Conservation (phyloP, 1,284 basidiomycete genomes). For the Cutaneotrichosporon sp. region DNA sequence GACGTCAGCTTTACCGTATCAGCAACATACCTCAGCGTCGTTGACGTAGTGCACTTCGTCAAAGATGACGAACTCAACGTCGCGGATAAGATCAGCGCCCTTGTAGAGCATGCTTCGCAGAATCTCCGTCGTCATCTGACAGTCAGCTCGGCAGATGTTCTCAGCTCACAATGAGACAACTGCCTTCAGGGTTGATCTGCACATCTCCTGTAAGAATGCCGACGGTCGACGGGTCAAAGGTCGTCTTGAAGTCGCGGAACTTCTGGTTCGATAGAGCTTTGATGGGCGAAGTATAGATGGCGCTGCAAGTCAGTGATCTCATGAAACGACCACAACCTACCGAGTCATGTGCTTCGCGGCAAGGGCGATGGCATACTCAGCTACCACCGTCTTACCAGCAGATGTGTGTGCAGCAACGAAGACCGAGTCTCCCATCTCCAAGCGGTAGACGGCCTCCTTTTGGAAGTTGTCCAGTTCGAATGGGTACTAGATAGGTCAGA, state of each 20-base stretch:
- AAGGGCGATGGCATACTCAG: constrained; percentile 96
- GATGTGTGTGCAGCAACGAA: constrained; percentile 98
- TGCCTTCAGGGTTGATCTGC: constrained; percentile 97
- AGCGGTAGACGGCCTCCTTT: constrained; percentile 96
- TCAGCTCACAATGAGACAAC: constrained; percentile 70
- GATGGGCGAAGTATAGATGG: constrained; percentile 98
- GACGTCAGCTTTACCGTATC: constrained; percentile 5
- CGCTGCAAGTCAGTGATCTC: constrained; percentile 55
- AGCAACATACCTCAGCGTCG: constrained; percentile 76
- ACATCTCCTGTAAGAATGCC: constrained; percentile 98
- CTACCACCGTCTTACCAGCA: constrained; percentile 99
- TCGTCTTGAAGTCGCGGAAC: constrained; percentile 97
- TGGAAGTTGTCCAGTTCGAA: constrained; percentile 88
- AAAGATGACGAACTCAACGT: constrained; percentile 99
- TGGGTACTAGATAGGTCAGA: no score
- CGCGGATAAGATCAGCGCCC: constrained; percentile 94
- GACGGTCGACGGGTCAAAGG: constrained; percentile 84
- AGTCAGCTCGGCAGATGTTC: background rate
- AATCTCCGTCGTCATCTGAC: constrained; percentile 93
- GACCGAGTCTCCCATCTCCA: constrained; percentile 95
- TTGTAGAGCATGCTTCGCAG: constrained; percentile 97
- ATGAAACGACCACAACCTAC: constrained; percentile 50
- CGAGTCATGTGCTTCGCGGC: constrained; percentile 98
- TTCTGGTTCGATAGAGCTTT: constrained; percentile 99
- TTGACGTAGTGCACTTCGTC: constrained; percentile 99